Evolutionary conservation across 352 stramenopile species (phyloP), one percentile per base, ranked within the genome.

Genomic region (Pythium utonaiense): DNA sequence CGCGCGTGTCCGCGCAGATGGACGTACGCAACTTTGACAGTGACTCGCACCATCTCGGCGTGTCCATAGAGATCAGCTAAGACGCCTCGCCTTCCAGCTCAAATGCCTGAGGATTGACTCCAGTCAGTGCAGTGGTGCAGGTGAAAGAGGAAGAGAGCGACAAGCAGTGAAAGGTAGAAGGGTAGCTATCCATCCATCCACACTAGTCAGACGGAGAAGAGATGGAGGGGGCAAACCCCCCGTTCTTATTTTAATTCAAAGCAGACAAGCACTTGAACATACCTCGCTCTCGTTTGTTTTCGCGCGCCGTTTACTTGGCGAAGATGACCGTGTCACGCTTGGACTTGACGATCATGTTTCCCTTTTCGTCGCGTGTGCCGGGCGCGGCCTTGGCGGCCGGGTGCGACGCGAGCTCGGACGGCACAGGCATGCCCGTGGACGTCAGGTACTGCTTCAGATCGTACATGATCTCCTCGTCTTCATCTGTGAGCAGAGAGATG

Each of bases 401-500:
- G 75, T 99, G 96, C 42, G 83, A 87, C 12, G 89, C 88, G 1
- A 99, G 80, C 60, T 98, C 84, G 31, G 84, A 75, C 13, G 97
- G 98, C 45, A 99, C 90, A 5, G 81, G 71, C 72, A 95, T 96
- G 56, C 97, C 86, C 1, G 96, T 99, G 6, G 87, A 95, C 44
- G 97, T 78, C 44, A 99, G 83, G 67, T 99, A 99, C 59, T 96
- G 73, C 69, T 98, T 97, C 36, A 99, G 74, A 51, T 98, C 91
- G 58, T 93, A 96, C 88, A 99, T 98, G 57, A 99, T 96, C 40
- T 96, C 93, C 61, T 97, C 90, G 73, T 99, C 97, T 50, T 95
- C 77, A 55, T 99, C 97, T 3, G 97, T 99, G 28, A 99, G 84
- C 62, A 99, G 97, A 49, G 96, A 99, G 33, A 97, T 98, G 6